These are phyloP conservation scores for Populus davidiana DNA, from an alignment of 345 rosid genomes.

Conservation along the genomic window DNA sequence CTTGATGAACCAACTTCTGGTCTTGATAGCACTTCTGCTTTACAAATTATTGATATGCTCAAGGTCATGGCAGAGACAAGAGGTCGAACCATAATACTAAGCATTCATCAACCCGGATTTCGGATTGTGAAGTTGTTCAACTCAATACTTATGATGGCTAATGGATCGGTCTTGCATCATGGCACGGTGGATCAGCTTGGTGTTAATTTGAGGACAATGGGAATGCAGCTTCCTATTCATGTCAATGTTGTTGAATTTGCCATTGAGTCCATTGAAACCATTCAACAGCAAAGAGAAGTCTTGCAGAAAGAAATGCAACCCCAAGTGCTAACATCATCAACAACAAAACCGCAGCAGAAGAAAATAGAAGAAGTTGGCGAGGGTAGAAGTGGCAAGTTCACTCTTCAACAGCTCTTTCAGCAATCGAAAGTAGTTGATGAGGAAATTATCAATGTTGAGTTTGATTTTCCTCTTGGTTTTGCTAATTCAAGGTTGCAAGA, in stretches of 20 bases:
- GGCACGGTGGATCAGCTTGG: constrained; percentile 76
- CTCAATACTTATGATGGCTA: constrained; percentile 68
- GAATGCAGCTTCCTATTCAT: constrained; percentile 62
- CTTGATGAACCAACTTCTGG: constrained; percentile 99
- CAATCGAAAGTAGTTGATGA: constrained; percentile 71
- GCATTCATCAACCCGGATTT: constrained; percentile 91
- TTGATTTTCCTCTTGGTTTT: constrained; percentile 42
- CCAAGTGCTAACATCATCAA: constrained; percentile 23
- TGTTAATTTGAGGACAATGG: constrained; percentile 40
- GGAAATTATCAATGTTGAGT: constrained; percentile 36
- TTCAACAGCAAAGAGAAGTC: constrained; percentile 30
- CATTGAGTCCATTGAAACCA: constrained; percentile 67
- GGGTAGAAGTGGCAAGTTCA: constrained; percentile 51
- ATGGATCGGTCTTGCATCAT: constrained; percentile 75
- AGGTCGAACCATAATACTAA: constrained; percentile 68
- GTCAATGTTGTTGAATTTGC: constrained; percentile 78
- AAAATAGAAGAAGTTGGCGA: constrained; percentile 35
- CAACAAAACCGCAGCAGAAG: constrained; percentile 19
- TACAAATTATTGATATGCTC: constrained; percentile 80
- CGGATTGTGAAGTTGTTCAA: constrained; percentile 81
- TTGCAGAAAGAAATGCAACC: constrained; percentile 21
- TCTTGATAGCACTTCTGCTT: constrained; percentile 81
- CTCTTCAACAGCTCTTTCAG: constrained; percentile 82
- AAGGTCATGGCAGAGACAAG: constrained; percentile 83
- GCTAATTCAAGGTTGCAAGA: constrained; percentile 70